Conservation (phyloP, 192 early-diverging fungal genomes). For the Glomus cerebriforme region DNA sequence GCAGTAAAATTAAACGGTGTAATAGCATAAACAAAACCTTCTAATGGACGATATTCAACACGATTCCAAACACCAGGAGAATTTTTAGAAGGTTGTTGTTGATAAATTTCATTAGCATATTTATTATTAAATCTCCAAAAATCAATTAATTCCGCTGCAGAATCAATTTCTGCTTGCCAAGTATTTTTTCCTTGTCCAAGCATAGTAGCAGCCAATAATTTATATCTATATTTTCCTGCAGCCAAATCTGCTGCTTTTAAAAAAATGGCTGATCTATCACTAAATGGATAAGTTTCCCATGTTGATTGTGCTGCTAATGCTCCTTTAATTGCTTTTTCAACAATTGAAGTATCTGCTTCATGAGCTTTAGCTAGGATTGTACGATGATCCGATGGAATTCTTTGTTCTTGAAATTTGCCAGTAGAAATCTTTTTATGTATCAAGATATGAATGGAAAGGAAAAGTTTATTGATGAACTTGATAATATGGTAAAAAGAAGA, state of each 20-base stretch:
- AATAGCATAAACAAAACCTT: slow-evolving; percentile 97
- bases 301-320: slow-evolving; percentile 79
- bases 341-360: slow-evolving; percentile 72
- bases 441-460: background rate
- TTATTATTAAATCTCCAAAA: slow-evolving; percentile 96
- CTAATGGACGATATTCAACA: slow-evolving; percentile 91
- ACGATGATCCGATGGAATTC: slow-evolving; percentile 82
- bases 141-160: slow-evolving; percentile 92
- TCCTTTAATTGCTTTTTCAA: slow-evolving; percentile 83
- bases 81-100: slow-evolving; percentile 91
- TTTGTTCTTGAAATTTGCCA: slow-evolving; percentile 69
- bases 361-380: slow-evolving; percentile 81
- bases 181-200: slow-evolving; percentile 97
- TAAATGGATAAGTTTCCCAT: slow-evolving; percentile 94
- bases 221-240: slow-evolving; percentile 81
- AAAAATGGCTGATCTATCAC: slow-evolving; percentile 94
- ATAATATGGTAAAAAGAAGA: background rate
- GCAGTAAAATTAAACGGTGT: slow-evolving; percentile 99
- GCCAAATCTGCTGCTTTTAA: slow-evolving; percentile 97
- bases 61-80: slow-evolving; percentile 87
- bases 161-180: slow-evolving; percentile 98
- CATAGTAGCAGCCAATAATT: slow-evolving; percentile 94
- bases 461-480: background rate
- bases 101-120: slow-evolving; percentile 92
- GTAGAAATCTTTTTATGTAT: slow-evolving; percentile 46